These are phyloP conservation scores for Mucor irregularis DNA, from an alignment of 371 early-diverging fungal species.

Conservation along the genomic window DNA sequence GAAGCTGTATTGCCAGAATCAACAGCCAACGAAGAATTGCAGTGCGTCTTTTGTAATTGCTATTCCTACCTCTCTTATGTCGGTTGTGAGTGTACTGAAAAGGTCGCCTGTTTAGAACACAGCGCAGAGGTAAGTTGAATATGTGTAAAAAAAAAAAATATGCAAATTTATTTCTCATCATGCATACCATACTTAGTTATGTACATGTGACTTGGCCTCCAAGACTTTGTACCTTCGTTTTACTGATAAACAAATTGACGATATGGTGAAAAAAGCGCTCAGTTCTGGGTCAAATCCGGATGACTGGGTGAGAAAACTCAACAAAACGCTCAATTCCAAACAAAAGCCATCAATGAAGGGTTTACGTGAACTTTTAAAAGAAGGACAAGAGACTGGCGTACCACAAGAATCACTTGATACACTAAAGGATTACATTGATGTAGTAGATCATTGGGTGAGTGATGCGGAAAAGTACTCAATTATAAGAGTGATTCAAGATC, in stretches of 20 bases:
- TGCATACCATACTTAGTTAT: slow-evolving; percentile 43
- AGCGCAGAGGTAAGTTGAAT: slow-evolving; percentile 47
- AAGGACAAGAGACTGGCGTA: slow-evolving; percentile 48
- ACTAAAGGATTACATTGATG: slow-evolving; percentile 47
- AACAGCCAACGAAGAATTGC: slow-evolving; percentile 56
- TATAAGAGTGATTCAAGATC: slow-evolving; percentile 3
- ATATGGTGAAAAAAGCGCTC: slow-evolving; percentile 29
- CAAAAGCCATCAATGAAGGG: slow-evolving; percentile 55
- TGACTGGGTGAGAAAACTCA: slow-evolving; percentile 45
- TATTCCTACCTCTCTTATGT: slow-evolving; percentile 74
- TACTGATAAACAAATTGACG: slow-evolving; percentile 53
- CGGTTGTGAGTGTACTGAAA: slow-evolving; percentile 62
- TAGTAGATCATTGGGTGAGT: slow-evolving; percentile 52
- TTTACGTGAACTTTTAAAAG: slow-evolving; percentile 48
- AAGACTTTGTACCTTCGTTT: slow-evolving; percentile 53
- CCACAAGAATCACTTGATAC: slow-evolving; percentile 35
- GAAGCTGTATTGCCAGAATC: slow-evolving; percentile 31
- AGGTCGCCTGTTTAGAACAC: slow-evolving; percentile 68
- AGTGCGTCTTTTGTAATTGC: slow-evolving; percentile 71
- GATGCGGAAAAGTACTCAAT: slow-evolving; percentile 39
- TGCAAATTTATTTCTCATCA: background rate
- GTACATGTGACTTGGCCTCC: slow-evolving; percentile 47
- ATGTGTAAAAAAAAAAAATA: background rate
- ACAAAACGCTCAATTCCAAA: slow-evolving; percentile 34
- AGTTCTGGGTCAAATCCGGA: slow-evolving; percentile 27